A percentile compares a stretch with the other conserved stretches of the same genome.
These are phyloP conservation scores for Talaromyces sp. DNA, from an alignment of 2,329 filamentous ascomycete genomes.

Conservation along the genomic window DNA sequence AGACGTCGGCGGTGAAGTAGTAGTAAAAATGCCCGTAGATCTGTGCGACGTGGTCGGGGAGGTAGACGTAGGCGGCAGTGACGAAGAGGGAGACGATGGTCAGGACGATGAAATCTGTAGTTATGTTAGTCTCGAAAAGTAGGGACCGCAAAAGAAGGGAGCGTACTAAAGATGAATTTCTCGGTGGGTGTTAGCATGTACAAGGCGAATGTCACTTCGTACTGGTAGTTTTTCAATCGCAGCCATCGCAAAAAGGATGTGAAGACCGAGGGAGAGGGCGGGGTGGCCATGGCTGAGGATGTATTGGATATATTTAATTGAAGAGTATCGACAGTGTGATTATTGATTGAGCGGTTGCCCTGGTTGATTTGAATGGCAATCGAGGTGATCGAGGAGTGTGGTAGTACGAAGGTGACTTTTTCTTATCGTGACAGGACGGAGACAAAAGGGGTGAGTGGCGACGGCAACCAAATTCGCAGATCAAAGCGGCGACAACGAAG, in stretches of 20 bases:
- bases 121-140: background rate
- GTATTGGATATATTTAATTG: background rate
- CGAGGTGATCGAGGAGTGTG: background rate
- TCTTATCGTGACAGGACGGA: background rate
- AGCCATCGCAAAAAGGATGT: constrained; percentile 73
- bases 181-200: constrained; percentile 98
- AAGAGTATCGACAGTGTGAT: background rate
- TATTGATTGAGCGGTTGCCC: background rate
- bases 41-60: constrained; percentile 83
- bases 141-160: background rate
- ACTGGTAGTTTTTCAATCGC: constrained; percentile 93
- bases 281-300: background rate
- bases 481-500: background rate
- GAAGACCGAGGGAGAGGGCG: constrained; percentile 34
- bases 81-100: constrained; percentile 81
- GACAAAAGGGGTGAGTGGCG: constrained; percentile 4
- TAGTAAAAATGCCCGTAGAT: constrained; percentile 86
- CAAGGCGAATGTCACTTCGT: constrained; percentile 92
- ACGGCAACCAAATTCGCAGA: background rate
- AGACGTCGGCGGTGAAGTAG: constrained; percentile 78
- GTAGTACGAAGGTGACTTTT: background rate
- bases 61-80: constrained; percentile 85
- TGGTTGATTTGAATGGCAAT: background rate
- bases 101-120: constrained; percentile 81
- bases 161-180: constrained; percentile 94